Conservation (phyloP, 2,329 filamentous ascomycete genomes). For the Ascochyta fabae region DNA sequence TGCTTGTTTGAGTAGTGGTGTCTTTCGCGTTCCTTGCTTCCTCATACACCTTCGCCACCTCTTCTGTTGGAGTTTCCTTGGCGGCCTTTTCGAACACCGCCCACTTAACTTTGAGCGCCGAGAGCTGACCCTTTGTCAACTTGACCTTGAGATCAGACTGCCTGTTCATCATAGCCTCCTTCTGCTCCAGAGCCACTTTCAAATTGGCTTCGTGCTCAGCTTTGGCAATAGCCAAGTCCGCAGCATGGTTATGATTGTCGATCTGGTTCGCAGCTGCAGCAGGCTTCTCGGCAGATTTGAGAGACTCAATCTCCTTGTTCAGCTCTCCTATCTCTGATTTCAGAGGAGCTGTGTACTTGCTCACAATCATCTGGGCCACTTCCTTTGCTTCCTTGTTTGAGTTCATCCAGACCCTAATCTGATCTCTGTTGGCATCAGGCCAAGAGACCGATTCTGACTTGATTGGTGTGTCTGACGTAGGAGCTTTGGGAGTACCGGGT, state of each 20-base stretch:
- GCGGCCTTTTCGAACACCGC: slow-evolving; percentile 81
- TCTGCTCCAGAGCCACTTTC: slow-evolving; percentile 43
- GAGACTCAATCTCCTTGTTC: slow-evolving; percentile 7
- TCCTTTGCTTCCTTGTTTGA: slow-evolving; percentile 17
- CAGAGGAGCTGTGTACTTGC: slow-evolving; percentile 18
- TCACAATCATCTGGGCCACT: slow-evolving; percentile 7
- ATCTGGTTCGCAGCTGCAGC: slow-evolving; percentile 3
- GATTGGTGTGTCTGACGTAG: slow-evolving; percentile 11
- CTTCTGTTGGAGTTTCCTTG: slow-evolving; percentile 80
- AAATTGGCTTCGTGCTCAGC: slow-evolving; percentile 49
- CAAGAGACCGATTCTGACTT: slow-evolving; percentile 13
- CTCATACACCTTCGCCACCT: slow-evolving; percentile 87
- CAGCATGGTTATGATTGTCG: slow-evolving; percentile 22
- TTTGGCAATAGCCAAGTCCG: slow-evolving; percentile 27
- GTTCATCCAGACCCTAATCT: slow-evolving; percentile 13
- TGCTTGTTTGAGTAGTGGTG: slow-evolving; percentile 22
- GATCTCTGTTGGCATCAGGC: slow-evolving; percentile 12
- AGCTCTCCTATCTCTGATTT: slow-evolving; percentile 14
- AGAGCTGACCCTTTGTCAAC: slow-evolving; percentile 70
- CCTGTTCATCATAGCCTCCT: slow-evolving; percentile 60
- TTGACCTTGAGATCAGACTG: slow-evolving; percentile 72
- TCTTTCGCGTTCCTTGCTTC: slow-evolving; percentile 72
- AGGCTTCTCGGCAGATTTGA: slow-evolving; percentile 5
- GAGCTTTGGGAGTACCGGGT: slow-evolving; percentile 5
- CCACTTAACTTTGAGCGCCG: slow-evolving; percentile 72